These are phyloP conservation scores for Ceratocystiopsis sp. DNA, from an alignment of 2,329 filamentous ascomycete genomes.

Conservation along the genomic window DNA sequence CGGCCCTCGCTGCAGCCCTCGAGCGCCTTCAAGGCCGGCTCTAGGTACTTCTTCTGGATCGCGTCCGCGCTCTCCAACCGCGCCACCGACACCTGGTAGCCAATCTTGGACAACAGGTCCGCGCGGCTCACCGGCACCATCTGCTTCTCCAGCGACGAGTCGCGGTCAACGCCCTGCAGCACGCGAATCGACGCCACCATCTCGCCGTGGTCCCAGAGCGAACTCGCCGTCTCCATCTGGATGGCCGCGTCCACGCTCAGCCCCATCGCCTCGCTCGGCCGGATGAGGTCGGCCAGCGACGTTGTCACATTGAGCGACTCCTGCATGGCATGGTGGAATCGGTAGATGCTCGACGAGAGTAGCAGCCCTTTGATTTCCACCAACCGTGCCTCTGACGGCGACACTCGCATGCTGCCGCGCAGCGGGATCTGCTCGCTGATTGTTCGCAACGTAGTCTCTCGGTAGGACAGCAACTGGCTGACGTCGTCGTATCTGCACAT, in stretches of 20 bases:
- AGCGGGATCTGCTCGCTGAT: conserved; percentile 54
- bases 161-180: conserved; percentile 54
- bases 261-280: conserved; percentile 50
- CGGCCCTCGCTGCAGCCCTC: conserved; percentile 47
- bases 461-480: conserved; percentile 62
- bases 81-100: conserved; percentile 76
- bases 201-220: conserved; percentile 89
- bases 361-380: conserved; percentile 65
- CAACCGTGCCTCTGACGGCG: conserved; percentile 45
- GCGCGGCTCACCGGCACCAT: conserved; percentile 55
- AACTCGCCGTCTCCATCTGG: conserved; percentile 69
- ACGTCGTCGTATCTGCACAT: conserved; percentile 49
- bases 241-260: conserved; percentile 62
- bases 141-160: conserved; percentile 47
- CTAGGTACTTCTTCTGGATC: conserved; percentile 74
- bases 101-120: conserved; percentile 72
- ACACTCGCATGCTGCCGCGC: conserved; percentile 41
- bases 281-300: conserved; percentile 61
- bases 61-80: conserved; percentile 78
- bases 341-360: conserved; percentile 55
- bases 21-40: conserved; percentile 68
- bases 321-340: conserved; percentile 66
- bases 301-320: conserved; percentile 78
- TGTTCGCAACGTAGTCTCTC: conserved; percentile 67
- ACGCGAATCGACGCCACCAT: conserved; percentile 77